Percentiles rank a stretch among this genome's conserved stretches.
These are phyloP conservation scores for Plenodomus tracheiphilus DNA, from an alignment of 2,329 filamentous ascomycete genomes.

Conservation along the genomic window DNA sequence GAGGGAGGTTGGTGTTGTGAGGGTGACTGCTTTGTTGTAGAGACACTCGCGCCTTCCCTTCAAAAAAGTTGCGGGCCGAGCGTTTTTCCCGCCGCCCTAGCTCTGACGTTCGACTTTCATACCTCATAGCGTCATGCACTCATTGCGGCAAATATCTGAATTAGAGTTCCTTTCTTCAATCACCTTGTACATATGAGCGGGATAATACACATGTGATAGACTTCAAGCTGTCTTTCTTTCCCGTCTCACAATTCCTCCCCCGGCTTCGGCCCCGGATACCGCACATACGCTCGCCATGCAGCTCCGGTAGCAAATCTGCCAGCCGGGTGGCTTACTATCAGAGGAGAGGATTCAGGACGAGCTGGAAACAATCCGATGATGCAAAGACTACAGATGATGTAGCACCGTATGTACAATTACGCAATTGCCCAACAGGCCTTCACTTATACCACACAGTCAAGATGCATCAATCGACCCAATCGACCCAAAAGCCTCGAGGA, in stretches of 20 bases:
- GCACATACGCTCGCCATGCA: constrained; percentile 45
- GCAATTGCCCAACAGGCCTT: neutral
- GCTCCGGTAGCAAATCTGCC: constrained; percentile 45
- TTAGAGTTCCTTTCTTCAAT: neutral
- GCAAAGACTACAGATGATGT: constrained; percentile 17
- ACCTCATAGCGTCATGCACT: constrained; percentile 14
- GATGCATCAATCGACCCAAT: constrained; percentile 15
- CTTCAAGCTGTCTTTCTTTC: constrained; percentile 51
- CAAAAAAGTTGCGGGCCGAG: constrained; percentile 32
- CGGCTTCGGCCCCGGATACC: constrained; percentile 53
- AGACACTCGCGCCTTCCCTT: neutral
- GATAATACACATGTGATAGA: constrained; percentile 11
- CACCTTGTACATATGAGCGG: neutral
- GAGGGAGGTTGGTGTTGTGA: neutral
- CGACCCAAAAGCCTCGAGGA: constrained; percentile 1
- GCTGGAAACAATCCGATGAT: constrained; percentile 27
- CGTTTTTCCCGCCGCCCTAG: constrained; percentile 19
- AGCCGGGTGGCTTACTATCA: constrained; percentile 50
- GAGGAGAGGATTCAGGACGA: constrained; percentile 21
- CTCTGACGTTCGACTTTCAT: constrained; percentile 7
- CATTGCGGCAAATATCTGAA: neutral
- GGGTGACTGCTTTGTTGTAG: neutral
- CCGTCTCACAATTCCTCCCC: constrained; percentile 42
- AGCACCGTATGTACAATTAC: constrained; percentile 10
- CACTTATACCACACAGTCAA: constrained; percentile 19